Percentiles rank a stretch among this genome's conserved stretches.
Evolutionary conservation across 441 rosid genomes (phyloP).

Genomic region (Flueggea neowawraea): DNA sequence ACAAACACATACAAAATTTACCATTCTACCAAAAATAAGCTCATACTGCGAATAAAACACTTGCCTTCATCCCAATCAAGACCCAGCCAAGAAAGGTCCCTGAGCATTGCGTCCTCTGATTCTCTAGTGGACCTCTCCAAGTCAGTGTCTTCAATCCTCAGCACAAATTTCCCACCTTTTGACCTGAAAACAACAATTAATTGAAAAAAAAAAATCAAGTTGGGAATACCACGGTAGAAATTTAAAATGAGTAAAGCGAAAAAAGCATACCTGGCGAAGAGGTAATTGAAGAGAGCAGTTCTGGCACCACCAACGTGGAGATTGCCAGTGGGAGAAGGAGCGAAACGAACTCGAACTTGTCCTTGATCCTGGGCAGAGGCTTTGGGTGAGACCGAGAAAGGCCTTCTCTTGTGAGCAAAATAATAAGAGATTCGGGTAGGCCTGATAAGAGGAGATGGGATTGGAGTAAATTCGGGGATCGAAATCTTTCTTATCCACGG

Average conservation of each 20-base stretch:
- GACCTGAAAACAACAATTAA: slow-evolving; percentile 43
- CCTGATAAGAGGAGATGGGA: slow-evolving; percentile 1
- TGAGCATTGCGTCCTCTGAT: slow-evolving; percentile 88
- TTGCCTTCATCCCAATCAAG: slow-evolving; percentile 93
- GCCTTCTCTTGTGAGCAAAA: slow-evolving; percentile 16
- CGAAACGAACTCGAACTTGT: slow-evolving; percentile 84
- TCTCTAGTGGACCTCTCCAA: slow-evolving; percentile 89
- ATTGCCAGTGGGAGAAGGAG: slow-evolving; percentile 98
- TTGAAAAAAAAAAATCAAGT: background rate
- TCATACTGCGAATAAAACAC: background rate
- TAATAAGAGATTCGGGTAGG: background rate
- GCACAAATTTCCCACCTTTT: slow-evolving; percentile 83
- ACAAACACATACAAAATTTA: too few species aligned
- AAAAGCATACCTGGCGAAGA: slow-evolving; percentile 66
- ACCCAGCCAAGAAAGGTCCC: slow-evolving; percentile 88
- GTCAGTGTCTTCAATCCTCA: slow-evolving; percentile 95
- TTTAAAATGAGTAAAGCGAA: background rate
- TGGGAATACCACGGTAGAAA: too few species aligned
- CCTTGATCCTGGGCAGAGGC: slow-evolving; percentile 20
- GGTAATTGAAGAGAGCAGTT: slow-evolving; percentile 95
- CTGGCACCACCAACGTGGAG: slow-evolving; percentile 98
- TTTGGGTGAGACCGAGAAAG: slow-evolving; percentile 45
- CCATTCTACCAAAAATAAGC: too few species aligned
- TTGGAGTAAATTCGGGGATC: too few species aligned
- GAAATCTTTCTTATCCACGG: too few species aligned